These are phyloP conservation scores for Thermothelomyces thermophilus DNA, from an alignment of 2,329 filamentous ascomycete species.

Conservation along the genomic window DNA sequence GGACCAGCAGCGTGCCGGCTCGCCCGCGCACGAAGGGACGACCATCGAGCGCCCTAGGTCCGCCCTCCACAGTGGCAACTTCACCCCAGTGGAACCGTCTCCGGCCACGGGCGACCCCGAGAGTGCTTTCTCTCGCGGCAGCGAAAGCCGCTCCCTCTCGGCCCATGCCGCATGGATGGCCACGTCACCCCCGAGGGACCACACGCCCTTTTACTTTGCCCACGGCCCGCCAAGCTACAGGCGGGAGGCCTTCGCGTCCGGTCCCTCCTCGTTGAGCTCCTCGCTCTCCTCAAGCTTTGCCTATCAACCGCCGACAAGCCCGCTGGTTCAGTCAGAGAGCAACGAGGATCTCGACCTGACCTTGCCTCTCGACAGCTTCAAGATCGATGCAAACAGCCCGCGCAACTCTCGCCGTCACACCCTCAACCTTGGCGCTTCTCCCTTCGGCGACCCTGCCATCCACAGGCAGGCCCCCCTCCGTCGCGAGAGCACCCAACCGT, in stretches of 20 bases:
- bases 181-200: slow-evolving; percentile 51
- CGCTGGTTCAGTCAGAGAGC: slow-evolving; percentile 80
- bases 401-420: slow-evolving; percentile 59
- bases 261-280: slow-evolving; percentile 59
- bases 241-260: slow-evolving; percentile 34
- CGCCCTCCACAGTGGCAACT: slow-evolving; percentile 61
- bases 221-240: slow-evolving; percentile 29
- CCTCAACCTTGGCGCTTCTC: slow-evolving; percentile 54
- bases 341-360: slow-evolving; percentile 69
- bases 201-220: slow-evolving; percentile 41
- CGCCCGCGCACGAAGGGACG: slow-evolving; percentile 46
- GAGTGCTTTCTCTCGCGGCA: slow-evolving; percentile 7
- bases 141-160: slow-evolving; percentile 13
- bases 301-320: slow-evolving; percentile 84
- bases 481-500: slow-evolving; percentile 56
- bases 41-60: slow-evolving; percentile 79
- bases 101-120: slow-evolving; percentile 21
- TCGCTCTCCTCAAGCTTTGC: slow-evolving; percentile 74
- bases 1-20: slow-evolving; percentile 33
- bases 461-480: slow-evolving; percentile 39
- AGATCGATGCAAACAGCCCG: slow-evolving; percentile 37
- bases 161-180: slow-evolving; percentile 40
- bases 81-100: slow-evolving; percentile 43
- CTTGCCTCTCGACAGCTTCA: slow-evolving; percentile 44
- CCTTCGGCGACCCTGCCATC: slow-evolving; percentile 10